phyloP scores from a whole-genome alignment of 73 alveolate genomes.

The Paramecium caudatum region DNA sequence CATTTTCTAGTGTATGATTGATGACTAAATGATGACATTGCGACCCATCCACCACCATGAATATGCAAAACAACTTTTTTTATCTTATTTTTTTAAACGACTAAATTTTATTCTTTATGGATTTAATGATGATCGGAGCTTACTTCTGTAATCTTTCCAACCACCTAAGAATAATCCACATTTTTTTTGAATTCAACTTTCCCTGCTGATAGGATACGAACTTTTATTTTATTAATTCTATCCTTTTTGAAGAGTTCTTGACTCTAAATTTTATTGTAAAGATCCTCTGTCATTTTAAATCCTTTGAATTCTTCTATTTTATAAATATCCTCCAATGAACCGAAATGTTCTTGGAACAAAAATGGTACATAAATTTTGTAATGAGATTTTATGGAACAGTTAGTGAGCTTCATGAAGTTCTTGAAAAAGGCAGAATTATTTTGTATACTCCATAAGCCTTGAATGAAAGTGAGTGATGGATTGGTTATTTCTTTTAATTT shows the following conservation, averaged over 20 bases:
- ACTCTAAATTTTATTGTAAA: not conserved
- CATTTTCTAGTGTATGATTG: constrained; percentile 89
- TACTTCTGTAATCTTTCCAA: not conserved
- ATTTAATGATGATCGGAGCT: constrained; percentile 16
- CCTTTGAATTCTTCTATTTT: not conserved
- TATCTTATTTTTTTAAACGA: not conserved
- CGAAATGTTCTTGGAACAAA: not conserved
- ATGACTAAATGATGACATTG: constrained; percentile 94
- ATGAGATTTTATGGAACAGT: not conserved
- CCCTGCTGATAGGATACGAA: constrained; percentile 19
- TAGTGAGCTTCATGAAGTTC: constrained; percentile 34
- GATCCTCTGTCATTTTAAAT: not conserved
- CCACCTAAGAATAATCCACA: not conserved
- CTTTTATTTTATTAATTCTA: constrained; percentile 24
- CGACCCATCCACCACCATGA: constrained; percentile 98
- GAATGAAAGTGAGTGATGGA: constrained; percentile 35
- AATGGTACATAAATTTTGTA: constrained; percentile 38
- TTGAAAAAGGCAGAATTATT: constrained; percentile 51
- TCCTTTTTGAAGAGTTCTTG: not conserved
- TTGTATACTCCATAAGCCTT: constrained; percentile 35
- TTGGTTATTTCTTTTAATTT: constrained; percentile 22
- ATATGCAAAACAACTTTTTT: constrained; percentile 82
- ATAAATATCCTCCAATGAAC: not conserved
- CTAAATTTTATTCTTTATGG: not conserved
- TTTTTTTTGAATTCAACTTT: not conserved